phyloP scores from a whole-genome alignment of 805 yeast species.

The Saccharomycopsis fermentans region DNA sequence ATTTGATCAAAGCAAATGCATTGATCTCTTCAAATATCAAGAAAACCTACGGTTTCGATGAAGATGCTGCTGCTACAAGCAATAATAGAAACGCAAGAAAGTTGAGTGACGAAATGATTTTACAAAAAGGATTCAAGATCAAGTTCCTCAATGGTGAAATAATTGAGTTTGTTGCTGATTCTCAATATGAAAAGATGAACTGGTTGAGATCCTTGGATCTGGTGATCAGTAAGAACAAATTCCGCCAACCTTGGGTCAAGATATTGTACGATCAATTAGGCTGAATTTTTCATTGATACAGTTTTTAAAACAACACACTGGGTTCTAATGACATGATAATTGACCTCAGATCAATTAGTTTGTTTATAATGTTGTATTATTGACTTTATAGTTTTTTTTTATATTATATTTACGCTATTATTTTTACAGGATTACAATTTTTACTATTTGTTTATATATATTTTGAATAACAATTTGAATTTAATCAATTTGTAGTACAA shows the following conservation, averaged over 20 bases:
- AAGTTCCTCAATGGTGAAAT: constrained; percentile 71
- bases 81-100: constrained; percentile 33
- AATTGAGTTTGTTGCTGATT: constrained; percentile 80
- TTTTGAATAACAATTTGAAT: no score
- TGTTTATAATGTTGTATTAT: no score
- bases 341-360: no score
- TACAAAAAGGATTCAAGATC: constrained; percentile 68
- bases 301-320: neutral
- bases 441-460: no score
- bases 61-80: constrained; percentile 16
- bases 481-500: no score
- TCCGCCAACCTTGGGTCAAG: constrained; percentile 56
- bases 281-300: neutral
- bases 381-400: no score
- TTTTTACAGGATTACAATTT: no score
- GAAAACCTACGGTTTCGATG: constrained; percentile 24
- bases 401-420: no score
- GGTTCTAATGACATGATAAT: no score
- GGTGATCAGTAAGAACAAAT: constrained; percentile 44
- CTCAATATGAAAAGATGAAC: constrained; percentile 41
- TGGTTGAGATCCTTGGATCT: constrained; percentile 60
- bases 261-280: constrained; percentile 26
- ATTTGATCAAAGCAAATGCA: constrained; percentile 53
- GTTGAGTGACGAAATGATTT: constrained; percentile 59
- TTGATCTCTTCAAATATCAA: constrained; percentile 21